These are phyloP conservation scores for Globisporangium paroecandrum DNA, from an alignment of 352 stramenopile genomes.

Conservation along the genomic window DNA sequence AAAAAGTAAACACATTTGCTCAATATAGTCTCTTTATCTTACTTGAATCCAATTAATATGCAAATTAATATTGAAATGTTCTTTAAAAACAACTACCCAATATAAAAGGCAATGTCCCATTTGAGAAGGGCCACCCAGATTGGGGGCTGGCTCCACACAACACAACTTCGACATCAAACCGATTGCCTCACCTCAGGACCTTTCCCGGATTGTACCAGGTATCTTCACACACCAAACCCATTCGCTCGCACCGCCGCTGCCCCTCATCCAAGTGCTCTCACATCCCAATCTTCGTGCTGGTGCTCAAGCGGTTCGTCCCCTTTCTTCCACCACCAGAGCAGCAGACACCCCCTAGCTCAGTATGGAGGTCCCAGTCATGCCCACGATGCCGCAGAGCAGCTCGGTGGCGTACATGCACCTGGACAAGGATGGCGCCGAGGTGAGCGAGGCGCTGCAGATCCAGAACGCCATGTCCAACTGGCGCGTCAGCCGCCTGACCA, in stretches of 20 bases:
- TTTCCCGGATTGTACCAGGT: no score
- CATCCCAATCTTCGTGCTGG: constrained; percentile 4
- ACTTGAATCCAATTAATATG: background rate
- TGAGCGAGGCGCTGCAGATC: constrained; percentile 6
- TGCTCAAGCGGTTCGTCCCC: background rate
- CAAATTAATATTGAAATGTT: background rate
- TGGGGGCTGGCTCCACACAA: background rate
- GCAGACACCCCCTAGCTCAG: no score
- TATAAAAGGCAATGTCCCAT: background rate
- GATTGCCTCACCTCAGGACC: background rate
- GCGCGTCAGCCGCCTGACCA: constrained; percentile 19
- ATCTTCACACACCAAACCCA: background rate
- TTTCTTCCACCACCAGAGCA: background rate
- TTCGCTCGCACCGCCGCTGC: no score
- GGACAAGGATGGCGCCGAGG: background rate
- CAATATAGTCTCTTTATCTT: no score
- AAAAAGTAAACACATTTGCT: background rate
- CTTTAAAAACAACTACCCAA: background rate
- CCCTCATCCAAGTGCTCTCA: background rate
- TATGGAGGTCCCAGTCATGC: constrained; percentile 1
- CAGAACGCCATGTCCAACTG: constrained; percentile 33
- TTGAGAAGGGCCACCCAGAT: background rate
- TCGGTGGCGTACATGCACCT: background rate
- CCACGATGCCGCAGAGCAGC: background rate
- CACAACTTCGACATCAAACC: constrained; percentile 1